Evolutionary conservation across 352 stramenopile species (phyloP).

Genomic region (Blastocystis sp.): DNA sequence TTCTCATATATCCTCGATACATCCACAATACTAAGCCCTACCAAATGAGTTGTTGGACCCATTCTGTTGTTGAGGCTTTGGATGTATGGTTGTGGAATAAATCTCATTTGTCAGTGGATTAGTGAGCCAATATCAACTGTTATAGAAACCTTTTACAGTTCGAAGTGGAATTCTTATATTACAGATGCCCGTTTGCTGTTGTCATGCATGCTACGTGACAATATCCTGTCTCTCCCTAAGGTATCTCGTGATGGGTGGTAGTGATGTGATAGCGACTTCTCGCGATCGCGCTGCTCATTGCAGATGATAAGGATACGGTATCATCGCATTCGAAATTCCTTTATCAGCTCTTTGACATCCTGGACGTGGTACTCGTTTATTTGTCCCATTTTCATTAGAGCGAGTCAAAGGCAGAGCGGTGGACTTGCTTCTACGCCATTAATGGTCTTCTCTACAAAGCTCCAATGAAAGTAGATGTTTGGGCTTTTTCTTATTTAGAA

Average conservation of each 20-base stretch:
- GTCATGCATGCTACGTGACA: conserved; percentile 17
- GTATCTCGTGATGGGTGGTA: not conserved
- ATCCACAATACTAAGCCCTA: not conserved
- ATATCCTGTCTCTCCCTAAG: conserved; percentile 14
- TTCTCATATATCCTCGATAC: not conserved
- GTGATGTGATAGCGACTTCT: not conserved
- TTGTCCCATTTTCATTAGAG: not conserved
- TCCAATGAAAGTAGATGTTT: not conserved
- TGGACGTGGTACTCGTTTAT: not conserved
- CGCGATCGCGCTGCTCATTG: not conserved
- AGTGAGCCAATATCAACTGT: not conserved
- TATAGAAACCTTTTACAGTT: not conserved
- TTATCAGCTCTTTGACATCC: conserved; percentile 17
- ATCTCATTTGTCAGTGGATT: not conserved
- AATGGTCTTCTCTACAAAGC: not conserved
- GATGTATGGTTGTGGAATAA: not conserved
- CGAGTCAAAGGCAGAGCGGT: not conserved
- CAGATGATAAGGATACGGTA: not conserved
- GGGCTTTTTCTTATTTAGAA: not conserved
- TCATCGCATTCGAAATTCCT: not conserved
- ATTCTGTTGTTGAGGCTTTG: not conserved
- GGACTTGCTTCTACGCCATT: not conserved
- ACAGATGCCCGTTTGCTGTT: not conserved
- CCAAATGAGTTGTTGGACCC: conserved; percentile 2
- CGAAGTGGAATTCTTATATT: not conserved